Conservation (phyloP, 202 grass and related monocot species). For the Schoenoplectus tabernaemontani region DNA sequence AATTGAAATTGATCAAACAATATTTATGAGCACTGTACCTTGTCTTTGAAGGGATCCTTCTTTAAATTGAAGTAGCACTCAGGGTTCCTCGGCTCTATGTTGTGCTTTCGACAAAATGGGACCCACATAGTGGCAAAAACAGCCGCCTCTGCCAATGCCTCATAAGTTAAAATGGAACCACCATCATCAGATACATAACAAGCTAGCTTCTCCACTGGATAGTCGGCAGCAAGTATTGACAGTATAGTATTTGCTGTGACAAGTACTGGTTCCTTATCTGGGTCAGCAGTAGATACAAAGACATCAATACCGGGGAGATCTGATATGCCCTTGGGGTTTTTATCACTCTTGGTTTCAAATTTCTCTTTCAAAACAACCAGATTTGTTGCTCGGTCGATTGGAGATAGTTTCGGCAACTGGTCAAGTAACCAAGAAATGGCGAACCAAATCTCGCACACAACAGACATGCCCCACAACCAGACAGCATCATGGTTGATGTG, state of each 20-base stretch:
- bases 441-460: conserved; percentile 84
- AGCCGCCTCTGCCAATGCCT: conserved; percentile 65
- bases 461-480: conserved; percentile 88
- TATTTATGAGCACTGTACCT: conserved; percentile 26
- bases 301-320: conserved; percentile 69
- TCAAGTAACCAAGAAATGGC: conserved; percentile 71
- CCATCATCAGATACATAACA: conserved; percentile 89
- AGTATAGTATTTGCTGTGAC: conserved; percentile 83
- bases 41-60: conserved; percentile 55
- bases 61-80: conserved; percentile 73
- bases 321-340: conserved; percentile 48
- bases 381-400: conserved; percentile 47
- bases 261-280: conserved; percentile 67
- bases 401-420: conserved; percentile 61
- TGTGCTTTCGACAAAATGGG: conserved; percentile 79
- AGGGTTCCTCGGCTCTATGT: conserved; percentile 72
- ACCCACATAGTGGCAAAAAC: conserved; percentile 59
- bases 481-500: conserved; percentile 53
- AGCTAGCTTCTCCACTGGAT: conserved; percentile 71
- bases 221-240: conserved; percentile 77
- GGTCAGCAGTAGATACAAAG: conserved; percentile 82
- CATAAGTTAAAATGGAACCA: conserved; percentile 67
- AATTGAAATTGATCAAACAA: not conserved
- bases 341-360: conserved; percentile 38
- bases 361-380: conserved; percentile 52